Evolutionary conservation across 495 filamentous ascomycete genomes (phyloP).

Genomic region (Daldinia concentrica): DNA sequence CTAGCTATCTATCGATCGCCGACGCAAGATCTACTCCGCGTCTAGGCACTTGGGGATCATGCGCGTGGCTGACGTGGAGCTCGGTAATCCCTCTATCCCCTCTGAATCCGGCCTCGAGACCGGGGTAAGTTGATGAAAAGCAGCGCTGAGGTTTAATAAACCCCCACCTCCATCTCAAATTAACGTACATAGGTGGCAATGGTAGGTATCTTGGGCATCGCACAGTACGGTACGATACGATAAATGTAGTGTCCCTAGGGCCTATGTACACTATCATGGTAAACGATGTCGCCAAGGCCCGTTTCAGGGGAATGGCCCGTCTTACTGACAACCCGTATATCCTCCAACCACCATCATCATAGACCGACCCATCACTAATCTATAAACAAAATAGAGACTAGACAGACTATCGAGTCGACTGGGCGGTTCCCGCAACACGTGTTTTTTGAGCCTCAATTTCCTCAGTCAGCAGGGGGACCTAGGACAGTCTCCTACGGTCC

Average conservation of each 20-base stretch:
- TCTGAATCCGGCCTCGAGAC: conserved; percentile 16
- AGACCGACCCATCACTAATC: conserved; percentile 32
- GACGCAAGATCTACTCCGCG: conserved; percentile 38
- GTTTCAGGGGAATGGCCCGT: conserved; percentile 37
- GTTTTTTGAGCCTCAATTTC: conserved; percentile 41
- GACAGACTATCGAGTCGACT: conserved; percentile 9
- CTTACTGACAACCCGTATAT: conserved; percentile 35
- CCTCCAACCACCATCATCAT: conserved; percentile 34
- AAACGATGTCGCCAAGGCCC: conserved; percentile 16
- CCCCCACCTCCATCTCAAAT: conserved; percentile 8
- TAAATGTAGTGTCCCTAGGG: conserved; percentile 6
- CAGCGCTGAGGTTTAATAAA: conserved; percentile 10
- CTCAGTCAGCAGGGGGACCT: conserved; percentile 8
- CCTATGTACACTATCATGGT: no score
- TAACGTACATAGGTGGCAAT: conserved; percentile 8
- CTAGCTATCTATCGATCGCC: conserved; percentile 30
- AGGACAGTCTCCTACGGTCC: conserved; percentile 10
- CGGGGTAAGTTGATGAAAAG: conserved; percentile 15
- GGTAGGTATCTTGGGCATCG: background rate
- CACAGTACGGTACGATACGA: conserved; percentile 24
- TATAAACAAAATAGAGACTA: conserved; percentile 12
- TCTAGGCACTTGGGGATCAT: conserved; percentile 29
- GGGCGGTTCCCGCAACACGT: conserved; percentile 26
- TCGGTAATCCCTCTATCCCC: conserved; percentile 14
- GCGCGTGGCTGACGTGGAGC: conserved; percentile 36